phyloP scores from a whole-genome alignment of 495 filamentous ascomycete species.

The Daldinia decipiens region DNA sequence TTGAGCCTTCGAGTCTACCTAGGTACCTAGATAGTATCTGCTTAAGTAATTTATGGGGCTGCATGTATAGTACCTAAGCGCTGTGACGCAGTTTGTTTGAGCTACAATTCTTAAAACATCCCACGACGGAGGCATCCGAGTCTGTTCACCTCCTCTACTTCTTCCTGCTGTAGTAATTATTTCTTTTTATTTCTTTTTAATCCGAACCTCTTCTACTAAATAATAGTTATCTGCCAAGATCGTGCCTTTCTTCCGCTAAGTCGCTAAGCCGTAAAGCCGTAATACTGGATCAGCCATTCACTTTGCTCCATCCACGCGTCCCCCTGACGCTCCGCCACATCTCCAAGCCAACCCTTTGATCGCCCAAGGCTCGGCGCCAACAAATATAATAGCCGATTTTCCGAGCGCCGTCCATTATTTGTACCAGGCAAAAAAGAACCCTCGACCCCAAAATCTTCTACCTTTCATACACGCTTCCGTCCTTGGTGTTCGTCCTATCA shows the following conservation, averaged over 20 bases:
- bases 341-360: slow-evolving; percentile 3
- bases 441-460: not conserved
- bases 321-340: slow-evolving; percentile 32
- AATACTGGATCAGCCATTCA: not conserved
- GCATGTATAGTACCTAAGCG: slow-evolving; percentile 5
- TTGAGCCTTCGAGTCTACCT: no score
- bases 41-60: not conserved
- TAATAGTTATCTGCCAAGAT: slow-evolving; percentile 9
- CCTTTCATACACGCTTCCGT: not conserved
- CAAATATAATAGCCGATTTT: slow-evolving; percentile 25
- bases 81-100: slow-evolving; percentile 31
- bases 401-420: slow-evolving; percentile 29
- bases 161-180: not conserved
- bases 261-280: not conserved
- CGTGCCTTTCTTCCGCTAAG: not conserved
- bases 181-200: slow-evolving; percentile 1
- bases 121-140: not conserved
- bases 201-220: not conserved
- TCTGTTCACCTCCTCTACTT: slow-evolving; percentile 4
- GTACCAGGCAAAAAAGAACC: slow-evolving; percentile 15
- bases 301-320: slow-evolving; percentile 27
- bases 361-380: slow-evolving; percentile 35
- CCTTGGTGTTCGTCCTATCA: not conserved
- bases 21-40: no score
- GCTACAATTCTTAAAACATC: slow-evolving; percentile 9